Percentiles rank a stretch among this genome's conserved stretches.
Conservation (phyloP, 495 filamentous ascomycete genomes). For the Ramalina peruviana region DNA sequence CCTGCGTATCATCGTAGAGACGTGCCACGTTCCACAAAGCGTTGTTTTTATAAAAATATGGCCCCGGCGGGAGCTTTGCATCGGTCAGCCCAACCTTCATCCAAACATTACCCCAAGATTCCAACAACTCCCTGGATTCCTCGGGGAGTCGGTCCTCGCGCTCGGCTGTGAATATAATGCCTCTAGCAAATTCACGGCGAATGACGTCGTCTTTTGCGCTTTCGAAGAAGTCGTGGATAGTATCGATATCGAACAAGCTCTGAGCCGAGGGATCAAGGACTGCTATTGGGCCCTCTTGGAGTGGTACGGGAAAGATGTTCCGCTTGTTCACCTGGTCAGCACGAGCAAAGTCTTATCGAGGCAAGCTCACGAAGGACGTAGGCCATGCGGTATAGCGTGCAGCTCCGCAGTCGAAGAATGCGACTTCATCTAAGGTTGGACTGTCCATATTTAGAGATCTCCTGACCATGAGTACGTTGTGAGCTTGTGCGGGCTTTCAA, state of each 20-base stretch:
- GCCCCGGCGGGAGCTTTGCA: background rate
- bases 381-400: conserved; percentile 3
- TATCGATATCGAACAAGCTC: conserved; percentile 6
- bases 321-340: background rate
- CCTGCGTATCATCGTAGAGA: conserved; percentile 1
- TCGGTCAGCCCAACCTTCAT: background rate
- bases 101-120: conserved; percentile 1
- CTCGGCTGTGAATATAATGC: background rate
- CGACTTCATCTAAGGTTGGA: background rate
- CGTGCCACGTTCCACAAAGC: conserved; percentile 1
- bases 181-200: background rate
- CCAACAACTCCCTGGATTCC: background rate
- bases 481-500: too few relatives aligned
- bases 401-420: conserved; percentile 1
- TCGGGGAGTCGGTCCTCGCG: background rate
- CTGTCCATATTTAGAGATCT: too few relatives aligned
- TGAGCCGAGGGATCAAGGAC: conserved; percentile 7
- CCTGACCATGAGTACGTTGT: too few relatives aligned
- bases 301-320: background rate
- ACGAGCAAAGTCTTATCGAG: background rate
- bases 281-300: background rate
- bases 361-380: background rate
- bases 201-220: conserved; percentile 1
- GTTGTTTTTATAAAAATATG: conserved; percentile 1
- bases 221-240: background rate